Percentiles rank a stretch among this genome's conserved stretches.
phyloP scores from a whole-genome alignment of 1,284 basidiomycete genomes.

The Trichosporon sp. region DNA sequence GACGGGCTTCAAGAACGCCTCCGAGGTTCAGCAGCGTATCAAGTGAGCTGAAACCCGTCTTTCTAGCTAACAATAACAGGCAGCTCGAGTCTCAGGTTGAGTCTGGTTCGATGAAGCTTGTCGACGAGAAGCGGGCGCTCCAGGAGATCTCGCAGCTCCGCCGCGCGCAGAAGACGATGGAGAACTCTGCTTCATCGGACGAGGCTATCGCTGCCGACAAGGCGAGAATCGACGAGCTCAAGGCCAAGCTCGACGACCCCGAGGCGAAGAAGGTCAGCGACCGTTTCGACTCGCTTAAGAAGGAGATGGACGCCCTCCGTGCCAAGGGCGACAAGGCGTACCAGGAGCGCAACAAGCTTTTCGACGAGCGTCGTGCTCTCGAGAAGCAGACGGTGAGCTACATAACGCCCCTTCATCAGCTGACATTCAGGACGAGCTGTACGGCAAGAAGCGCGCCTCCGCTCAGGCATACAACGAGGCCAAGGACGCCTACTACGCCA shows the following conservation, averaged over 20 bases:
- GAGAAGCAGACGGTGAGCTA: conserved; percentile 64
- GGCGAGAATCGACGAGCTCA: conserved; percentile 74
- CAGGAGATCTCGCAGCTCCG: conserved; percentile 77
- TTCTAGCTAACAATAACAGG: conserved; percentile 11
- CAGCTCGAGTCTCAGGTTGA: conserved; percentile 83
- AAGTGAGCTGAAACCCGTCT: conserved; percentile 61
- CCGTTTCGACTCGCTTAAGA: conserved; percentile 78
- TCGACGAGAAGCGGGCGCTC: conserved; percentile 93
- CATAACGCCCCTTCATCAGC: background rate
- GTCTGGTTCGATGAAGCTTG: conserved; percentile 87
- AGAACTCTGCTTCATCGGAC: conserved; percentile 79
- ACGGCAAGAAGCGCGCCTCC: conserved; percentile 76
- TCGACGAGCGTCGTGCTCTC: conserved; percentile 80
- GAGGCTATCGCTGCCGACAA: conserved; percentile 82
- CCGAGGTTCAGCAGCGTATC: conserved; percentile 87
- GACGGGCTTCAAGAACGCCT: conserved; percentile 77
- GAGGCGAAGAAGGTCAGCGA: conserved; percentile 80
- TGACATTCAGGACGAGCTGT: conserved; percentile 65
- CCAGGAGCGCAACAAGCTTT: conserved; percentile 78
- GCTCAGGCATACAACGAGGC: conserved; percentile 72
- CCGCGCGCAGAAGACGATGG: conserved; percentile 73
- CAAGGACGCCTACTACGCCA: conserved; percentile 76
- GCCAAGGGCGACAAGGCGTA: conserved; percentile 84
- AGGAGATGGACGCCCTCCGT: conserved; percentile 83
- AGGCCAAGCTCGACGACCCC: conserved; percentile 86